Percentiles rank a stretch among this genome's conserved stretches.
Conservation (phyloP, 2,329 filamentous ascomycete genomes). For the Penicillium sp. region DNA sequence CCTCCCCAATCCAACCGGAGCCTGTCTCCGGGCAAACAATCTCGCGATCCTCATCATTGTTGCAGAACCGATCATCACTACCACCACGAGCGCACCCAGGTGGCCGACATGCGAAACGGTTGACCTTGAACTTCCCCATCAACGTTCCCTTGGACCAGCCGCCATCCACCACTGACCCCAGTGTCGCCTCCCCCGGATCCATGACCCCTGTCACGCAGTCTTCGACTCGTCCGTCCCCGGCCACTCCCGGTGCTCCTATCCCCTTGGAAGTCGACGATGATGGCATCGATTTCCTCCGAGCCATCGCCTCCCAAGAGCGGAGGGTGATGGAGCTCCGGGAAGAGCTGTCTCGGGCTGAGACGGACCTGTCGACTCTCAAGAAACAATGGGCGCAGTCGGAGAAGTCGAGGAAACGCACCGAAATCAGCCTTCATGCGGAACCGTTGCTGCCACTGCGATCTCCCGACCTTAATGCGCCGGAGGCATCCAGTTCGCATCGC, state of each 20-base stretch:
- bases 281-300: conserved; percentile 72
- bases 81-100: conserved; percentile 34
- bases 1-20: conserved; percentile 12
- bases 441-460: conserved; percentile 57
- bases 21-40: conserved; percentile 15
- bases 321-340: conserved; percentile 87
- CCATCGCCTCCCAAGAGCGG: conserved; percentile 88
- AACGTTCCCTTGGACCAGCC: conserved; percentile 31
- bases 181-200: conserved; percentile 28
- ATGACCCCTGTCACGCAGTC: conserved; percentile 36
- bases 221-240: conserved; percentile 32
- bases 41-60: conserved; percentile 19
- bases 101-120: conserved; percentile 44
- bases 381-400: conserved; percentile 79
- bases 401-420: conserved; percentile 69
- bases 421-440: conserved; percentile 60
- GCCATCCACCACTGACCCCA: conserved; percentile 23
- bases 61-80: conserved; percentile 33
- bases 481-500: conserved; percentile 17
- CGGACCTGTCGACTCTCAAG: conserved; percentile 73
- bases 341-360: conserved; percentile 79
- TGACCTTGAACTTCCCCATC: conserved; percentile 50
- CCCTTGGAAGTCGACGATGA: conserved; percentile 45
- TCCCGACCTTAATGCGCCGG: conserved; percentile 20
- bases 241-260: conserved; percentile 26